phyloP scores from a whole-genome alignment of 352 stramenopile species.

The Globisporangium cystogenes region DNA sequence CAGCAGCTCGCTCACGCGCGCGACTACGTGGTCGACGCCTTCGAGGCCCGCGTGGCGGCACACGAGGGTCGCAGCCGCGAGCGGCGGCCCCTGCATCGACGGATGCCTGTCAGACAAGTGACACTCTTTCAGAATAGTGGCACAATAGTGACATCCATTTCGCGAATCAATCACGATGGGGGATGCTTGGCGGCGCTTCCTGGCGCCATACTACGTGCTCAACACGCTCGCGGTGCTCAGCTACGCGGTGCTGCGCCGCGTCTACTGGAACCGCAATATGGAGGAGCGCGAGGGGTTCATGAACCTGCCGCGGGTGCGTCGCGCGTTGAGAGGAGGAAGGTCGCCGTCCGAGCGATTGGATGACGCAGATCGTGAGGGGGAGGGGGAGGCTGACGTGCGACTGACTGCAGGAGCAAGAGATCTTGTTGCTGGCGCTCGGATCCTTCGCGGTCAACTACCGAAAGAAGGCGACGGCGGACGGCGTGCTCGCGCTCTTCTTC shows the following conservation, averaged over 20 bases:
- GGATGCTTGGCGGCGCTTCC: slow-evolving; percentile 38
- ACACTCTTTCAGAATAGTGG: not conserved
- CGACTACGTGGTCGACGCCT: slow-evolving; percentile 4
- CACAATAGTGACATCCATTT: too few relatives aligned
- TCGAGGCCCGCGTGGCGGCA: not conserved
- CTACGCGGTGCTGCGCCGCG: slow-evolving; percentile 46
- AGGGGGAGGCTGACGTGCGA: too few relatives aligned
- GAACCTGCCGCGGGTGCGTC: slow-evolving; percentile 44
- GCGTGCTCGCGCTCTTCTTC: slow-evolving; percentile 59
- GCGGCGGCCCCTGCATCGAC: not conserved
- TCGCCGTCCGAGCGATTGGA: too few relatives aligned
- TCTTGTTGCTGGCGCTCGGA: slow-evolving; percentile 50
- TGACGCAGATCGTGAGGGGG: too few relatives aligned
- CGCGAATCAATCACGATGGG: not conserved
- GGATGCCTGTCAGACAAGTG: not conserved
- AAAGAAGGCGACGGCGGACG: slow-evolving; percentile 69
- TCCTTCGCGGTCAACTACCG: slow-evolving; percentile 67
- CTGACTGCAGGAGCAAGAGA: slow-evolving; percentile 49
- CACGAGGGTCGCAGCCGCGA: slow-evolving; percentile 2
- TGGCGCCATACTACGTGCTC: slow-evolving; percentile 67
- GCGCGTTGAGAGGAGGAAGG: slow-evolving; percentile 36
- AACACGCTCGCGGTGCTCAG: slow-evolving; percentile 48
- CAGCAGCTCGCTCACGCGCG: slow-evolving; percentile 1
- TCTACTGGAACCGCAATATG: slow-evolving; percentile 33
- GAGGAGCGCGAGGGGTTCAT: slow-evolving; percentile 53